Evolutionary conservation across 768 basidiomycete genomes (phyloP).

Genomic region (Panaeolus papilionaceus): DNA sequence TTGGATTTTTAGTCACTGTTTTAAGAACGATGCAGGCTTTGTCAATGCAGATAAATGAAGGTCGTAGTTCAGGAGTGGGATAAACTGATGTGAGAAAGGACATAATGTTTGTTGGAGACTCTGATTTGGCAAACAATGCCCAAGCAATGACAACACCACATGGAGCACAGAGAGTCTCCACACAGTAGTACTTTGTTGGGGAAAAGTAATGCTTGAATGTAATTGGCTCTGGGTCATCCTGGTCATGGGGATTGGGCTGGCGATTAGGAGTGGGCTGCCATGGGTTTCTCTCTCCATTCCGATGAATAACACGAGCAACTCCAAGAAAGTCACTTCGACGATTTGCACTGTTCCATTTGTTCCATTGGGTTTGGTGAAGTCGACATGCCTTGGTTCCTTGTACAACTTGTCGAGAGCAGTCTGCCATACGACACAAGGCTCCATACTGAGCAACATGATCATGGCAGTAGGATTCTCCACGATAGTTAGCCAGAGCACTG

Average conservation of each 20-base stretch:
- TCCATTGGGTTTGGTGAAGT: conserved; percentile 30
- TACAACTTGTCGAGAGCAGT: conserved; percentile 24
- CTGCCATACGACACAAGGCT: conserved; percentile 26
- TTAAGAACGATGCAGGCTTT: too few species aligned
- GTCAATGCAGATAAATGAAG: conserved; percentile 34
- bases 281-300: conserved; percentile 23
- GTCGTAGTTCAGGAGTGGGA: conserved; percentile 25
- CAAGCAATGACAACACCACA: conserved; percentile 27
- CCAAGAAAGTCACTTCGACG: conserved; percentile 23
- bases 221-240: neutral
- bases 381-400: conserved; percentile 30
- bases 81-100: conserved; percentile 28
- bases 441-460: conserved; percentile 25
- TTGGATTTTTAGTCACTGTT: too few species aligned
- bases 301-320: conserved; percentile 24
- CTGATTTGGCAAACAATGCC: conserved; percentile 29
- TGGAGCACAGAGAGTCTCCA: neutral
- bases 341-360: conserved; percentile 21
- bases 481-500: neutral
- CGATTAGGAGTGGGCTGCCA: conserved; percentile 22
- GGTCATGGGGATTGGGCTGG: conserved; percentile 20
- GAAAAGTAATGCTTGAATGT: conserved; percentile 20
- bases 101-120: conserved; percentile 33
- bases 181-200: conserved; percentile 24
- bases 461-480: conserved; percentile 13